Percentiles rank a stretch among this genome's conserved stretches.
Conservation (phyloP, 2,329 filamentous ascomycete species). For the Remersonia thermophila region DNA sequence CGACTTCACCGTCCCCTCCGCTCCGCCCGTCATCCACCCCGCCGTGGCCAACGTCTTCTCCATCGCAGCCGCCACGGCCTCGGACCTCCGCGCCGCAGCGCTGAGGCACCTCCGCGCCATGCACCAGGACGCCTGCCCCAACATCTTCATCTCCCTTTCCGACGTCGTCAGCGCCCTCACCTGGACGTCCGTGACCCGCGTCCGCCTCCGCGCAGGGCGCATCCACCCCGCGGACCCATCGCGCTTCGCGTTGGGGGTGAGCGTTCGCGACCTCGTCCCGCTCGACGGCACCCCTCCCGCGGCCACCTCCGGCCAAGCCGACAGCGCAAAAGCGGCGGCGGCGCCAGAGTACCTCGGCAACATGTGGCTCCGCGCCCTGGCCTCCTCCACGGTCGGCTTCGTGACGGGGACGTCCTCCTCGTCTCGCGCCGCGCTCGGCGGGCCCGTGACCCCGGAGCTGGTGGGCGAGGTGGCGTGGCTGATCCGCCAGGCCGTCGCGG, state of each 20-base stretch:
- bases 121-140: background rate
- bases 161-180: conserved; percentile 4
- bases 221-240: background rate
- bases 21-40: background rate
- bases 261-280: conserved; percentile 4
- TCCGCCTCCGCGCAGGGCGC: background rate
- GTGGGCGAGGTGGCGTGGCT: conserved; percentile 1
- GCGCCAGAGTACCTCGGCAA: conserved; percentile 2
- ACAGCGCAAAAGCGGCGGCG: too few species aligned
- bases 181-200: conserved; percentile 7
- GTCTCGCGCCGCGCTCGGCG: background rate
- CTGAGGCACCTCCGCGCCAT: background rate
- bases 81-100: background rate
- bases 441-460: background rate
- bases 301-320: too few species aligned
- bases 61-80: background rate
- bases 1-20: background rate
- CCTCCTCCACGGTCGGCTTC: background rate
- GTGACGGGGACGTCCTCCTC: background rate
- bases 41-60: conserved; percentile 4
- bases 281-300: too few species aligned
- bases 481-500: conserved; percentile 2
- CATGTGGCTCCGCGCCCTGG: conserved; percentile 4
- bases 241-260: conserved; percentile 4
- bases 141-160: background rate